phyloP scores from a whole-genome alignment of 2,329 filamentous ascomycete species.

The Botrytis porri region DNA sequence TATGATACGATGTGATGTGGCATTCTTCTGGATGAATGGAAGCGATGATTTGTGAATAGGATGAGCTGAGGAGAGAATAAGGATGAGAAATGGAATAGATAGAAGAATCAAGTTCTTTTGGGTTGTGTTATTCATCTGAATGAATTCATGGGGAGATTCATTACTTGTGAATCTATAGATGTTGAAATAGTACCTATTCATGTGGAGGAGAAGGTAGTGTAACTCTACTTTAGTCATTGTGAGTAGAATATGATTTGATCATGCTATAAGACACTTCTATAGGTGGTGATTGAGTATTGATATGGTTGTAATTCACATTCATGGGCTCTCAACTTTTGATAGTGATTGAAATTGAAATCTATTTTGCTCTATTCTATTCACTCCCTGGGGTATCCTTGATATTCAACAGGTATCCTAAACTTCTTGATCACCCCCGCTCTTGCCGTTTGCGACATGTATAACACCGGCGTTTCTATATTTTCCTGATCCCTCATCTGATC shows the following conservation, averaged over 20 bases:
- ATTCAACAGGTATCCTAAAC: background rate
- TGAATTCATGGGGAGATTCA: background rate
- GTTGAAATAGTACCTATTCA: background rate
- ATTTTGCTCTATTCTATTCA: background rate
- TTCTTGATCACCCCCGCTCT: too few species aligned
- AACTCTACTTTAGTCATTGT: background rate
- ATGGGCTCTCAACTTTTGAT: background rate
- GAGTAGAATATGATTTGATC: fast-evolving
- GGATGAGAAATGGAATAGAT: background rate
- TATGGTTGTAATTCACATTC: background rate
- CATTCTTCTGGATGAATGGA: background rate
- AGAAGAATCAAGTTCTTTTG: background rate
- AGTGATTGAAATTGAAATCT: background rate
- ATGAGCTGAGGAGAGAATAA: background rate
- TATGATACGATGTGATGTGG: background rate
- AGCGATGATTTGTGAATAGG: background rate
- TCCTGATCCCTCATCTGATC: too few species aligned
- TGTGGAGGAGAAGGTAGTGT: background rate
- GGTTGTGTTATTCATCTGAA: background rate
- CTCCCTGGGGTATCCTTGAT: background rate
- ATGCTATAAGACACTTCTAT: fast-evolving
- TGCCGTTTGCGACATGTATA: too few species aligned
- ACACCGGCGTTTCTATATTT: too few species aligned
- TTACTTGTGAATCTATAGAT: background rate
- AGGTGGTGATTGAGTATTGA: background rate